Percentiles rank a stretch among this genome's conserved stretches.
These are phyloP conservation scores for Ophiognomonia clavigignenti-juglandacearum DNA, from an alignment of 2,329 filamentous ascomycete species.

Conservation along the genomic window DNA sequence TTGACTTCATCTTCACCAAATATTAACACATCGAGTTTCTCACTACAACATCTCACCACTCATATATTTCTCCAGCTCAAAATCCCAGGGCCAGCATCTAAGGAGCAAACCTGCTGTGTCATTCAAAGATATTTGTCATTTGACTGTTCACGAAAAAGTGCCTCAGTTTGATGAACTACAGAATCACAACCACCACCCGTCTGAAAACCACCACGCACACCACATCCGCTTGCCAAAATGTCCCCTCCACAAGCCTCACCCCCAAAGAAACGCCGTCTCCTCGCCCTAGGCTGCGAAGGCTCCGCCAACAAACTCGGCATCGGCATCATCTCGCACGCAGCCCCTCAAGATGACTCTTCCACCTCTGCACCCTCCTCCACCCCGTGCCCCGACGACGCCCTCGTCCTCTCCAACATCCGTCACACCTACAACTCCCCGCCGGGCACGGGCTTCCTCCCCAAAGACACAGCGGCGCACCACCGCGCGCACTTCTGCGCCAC, in stretches of 20 bases:
- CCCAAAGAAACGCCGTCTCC: conserved; percentile 35
- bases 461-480: conserved; percentile 93
- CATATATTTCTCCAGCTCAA: no score
- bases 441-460: conserved; percentile 90
- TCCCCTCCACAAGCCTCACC: background rate
- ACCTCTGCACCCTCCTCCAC: background rate
- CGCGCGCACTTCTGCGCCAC: conserved; percentile 76
- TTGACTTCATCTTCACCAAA: no score
- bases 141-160: background rate
- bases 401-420: conserved; percentile 86
- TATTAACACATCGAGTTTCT: no score
- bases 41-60: no score
- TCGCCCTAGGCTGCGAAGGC: conserved; percentile 68
- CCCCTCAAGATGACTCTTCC: conserved; percentile 19
- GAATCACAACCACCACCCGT: background rate
- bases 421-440: conserved; percentile 92
- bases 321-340: conserved; percentile 78
- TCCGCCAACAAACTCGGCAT: conserved; percentile 97
- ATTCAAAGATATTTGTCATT: no score
- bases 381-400: conserved; percentile 38
- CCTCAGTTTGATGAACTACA: background rate
- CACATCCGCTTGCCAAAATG: conserved; percentile 2
- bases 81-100: no score
- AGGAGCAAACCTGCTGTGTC: no score
- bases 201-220: background rate